Conservation (phyloP, 805 yeast species). For the Kodamaea kaohsiungensis region DNA sequence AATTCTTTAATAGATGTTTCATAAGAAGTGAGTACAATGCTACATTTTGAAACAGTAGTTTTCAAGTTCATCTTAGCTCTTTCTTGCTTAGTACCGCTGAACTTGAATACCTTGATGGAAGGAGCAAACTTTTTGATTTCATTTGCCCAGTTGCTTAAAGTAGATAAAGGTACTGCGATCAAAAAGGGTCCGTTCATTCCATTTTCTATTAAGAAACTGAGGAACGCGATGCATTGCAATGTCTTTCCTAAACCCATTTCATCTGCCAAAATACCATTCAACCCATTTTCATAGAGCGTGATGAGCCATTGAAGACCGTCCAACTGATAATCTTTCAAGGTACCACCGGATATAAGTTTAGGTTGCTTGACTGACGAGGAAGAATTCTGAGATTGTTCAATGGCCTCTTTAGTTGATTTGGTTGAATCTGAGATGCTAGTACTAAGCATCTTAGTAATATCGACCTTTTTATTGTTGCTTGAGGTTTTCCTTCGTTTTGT, state of each 20-base stretch:
- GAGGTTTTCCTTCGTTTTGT: slow-evolving; percentile 10
- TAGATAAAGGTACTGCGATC: slow-evolving; percentile 79
- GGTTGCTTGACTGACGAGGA: slow-evolving; percentile 27
- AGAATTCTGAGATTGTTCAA: slow-evolving; percentile 26
- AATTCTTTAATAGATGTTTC: slow-evolving; percentile 77
- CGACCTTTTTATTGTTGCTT: slow-evolving; percentile 30
- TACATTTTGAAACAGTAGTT: slow-evolving; percentile 20
- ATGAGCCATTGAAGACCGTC: slow-evolving; percentile 91
- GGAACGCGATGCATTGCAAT: slow-evolving; percentile 77
- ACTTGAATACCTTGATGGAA: slow-evolving; percentile 56
- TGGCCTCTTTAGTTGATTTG: slow-evolving; percentile 20
- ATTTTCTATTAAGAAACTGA: slow-evolving; percentile 75
- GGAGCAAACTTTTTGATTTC: slow-evolving; percentile 82
- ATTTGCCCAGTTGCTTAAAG: slow-evolving; percentile 79
- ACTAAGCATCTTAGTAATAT: slow-evolving; percentile 16
- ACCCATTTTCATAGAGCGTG: slow-evolving; percentile 87
- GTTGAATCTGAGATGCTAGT: slow-evolving; percentile 19
- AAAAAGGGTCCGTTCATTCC: slow-evolving; percentile 78
- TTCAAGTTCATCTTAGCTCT: slow-evolving; percentile 46
- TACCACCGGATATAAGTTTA: slow-evolving; percentile 43
- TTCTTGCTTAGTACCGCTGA: slow-evolving; percentile 62
- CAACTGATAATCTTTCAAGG: slow-evolving; percentile 78
- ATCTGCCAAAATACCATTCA: slow-evolving; percentile 94
- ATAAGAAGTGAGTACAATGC: slow-evolving; percentile 77
- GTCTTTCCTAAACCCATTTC: slow-evolving; percentile 99